Base-by-base conservation (phyloP, 352 stramenopile species). In the Phytopythium aichiense region DNA sequence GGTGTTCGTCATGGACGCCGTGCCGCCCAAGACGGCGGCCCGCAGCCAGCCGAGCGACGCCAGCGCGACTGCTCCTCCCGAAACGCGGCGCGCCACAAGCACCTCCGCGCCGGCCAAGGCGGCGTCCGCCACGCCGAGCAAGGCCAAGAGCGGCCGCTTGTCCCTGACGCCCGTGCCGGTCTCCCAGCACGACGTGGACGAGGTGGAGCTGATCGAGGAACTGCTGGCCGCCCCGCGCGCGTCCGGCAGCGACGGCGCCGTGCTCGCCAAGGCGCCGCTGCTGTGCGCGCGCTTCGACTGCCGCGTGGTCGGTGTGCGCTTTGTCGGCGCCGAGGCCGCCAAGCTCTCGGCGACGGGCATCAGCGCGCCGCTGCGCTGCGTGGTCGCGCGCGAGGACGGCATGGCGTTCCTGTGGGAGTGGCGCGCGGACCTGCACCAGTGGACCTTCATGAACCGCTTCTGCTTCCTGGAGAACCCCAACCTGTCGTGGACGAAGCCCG, bases 381-480 rank as follows among this genome's bases (percentile, higher is more conserved):
- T 95, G 0, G 75, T 94, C 30, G 84, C 84, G 12, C 72, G 81
- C 20, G 79, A 92, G 56, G 87, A 95, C 59, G 87, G 87, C 28
- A 79, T 88, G 72, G 83, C 77, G 38, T 92, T 87, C 67, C 58
- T 94, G 22, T 95, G 87, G 87, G 85, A 96, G 53, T 96, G 87
- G 87, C 76, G 85, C 43, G 69, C 65, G 8, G 85, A 96, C 65
- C 62, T 92, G 40, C 75, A 84, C 56, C 77, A 85, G 56, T 96
- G 85, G 87, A 85, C 79, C 12, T 96, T 88, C 72, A 63, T 94
- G 16, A 96, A 94, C 65, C 69, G 74, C 37, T 83, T 94, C 54
- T 88, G 79, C 63, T 91, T 94, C 42, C 64, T 94, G 20, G 76
- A 88, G 57, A 92, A 94, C 62, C 76, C 81, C 6, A 94, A 92